Evolutionary conservation across 2,329 filamentous ascomycete species (phyloP).

Genomic region (Penicillium olsonii): DNA sequence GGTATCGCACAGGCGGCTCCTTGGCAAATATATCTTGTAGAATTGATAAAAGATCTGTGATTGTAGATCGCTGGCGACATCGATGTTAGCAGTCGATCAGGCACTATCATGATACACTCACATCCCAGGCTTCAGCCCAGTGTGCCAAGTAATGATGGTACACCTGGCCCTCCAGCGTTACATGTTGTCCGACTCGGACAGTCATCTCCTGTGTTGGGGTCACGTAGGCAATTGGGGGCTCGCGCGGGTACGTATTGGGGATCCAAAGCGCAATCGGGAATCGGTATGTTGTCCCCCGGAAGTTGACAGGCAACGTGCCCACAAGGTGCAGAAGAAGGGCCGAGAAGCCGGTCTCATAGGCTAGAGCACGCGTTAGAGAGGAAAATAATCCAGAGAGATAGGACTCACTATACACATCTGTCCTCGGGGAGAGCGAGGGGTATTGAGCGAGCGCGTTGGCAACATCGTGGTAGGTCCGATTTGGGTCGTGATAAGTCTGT

Average conservation of each 20-base stretch:
- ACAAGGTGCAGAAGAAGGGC: constrained; percentile 82
- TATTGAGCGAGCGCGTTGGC: constrained; percentile 78
- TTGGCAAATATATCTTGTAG: constrained; percentile 87
- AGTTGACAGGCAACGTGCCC: constrained; percentile 87
- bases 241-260: constrained; percentile 83
- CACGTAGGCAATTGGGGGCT: constrained; percentile 84
- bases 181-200: constrained; percentile 89
- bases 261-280: constrained; percentile 94
- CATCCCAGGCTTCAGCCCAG: constrained; percentile 89
- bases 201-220: constrained; percentile 85
- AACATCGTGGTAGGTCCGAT: constrained; percentile 88
- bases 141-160: constrained; percentile 95
- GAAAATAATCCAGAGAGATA: constrained; percentile 22
- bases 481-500: constrained; percentile 91
- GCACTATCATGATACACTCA: constrained; percentile 51
- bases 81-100: neutral
- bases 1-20: constrained; percentile 86
- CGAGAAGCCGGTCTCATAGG: constrained; percentile 83
- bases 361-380: constrained; percentile 48
- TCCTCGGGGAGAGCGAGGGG: constrained; percentile 77
- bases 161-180: constrained; percentile 86
- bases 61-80: constrained; percentile 67
- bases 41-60: constrained; percentile 79
- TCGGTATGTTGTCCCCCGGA: constrained; percentile 83
- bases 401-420: constrained; percentile 86